phyloP scores from a whole-genome alignment of 345 rosid species.

The Arabidopsis arenosa region DNA sequence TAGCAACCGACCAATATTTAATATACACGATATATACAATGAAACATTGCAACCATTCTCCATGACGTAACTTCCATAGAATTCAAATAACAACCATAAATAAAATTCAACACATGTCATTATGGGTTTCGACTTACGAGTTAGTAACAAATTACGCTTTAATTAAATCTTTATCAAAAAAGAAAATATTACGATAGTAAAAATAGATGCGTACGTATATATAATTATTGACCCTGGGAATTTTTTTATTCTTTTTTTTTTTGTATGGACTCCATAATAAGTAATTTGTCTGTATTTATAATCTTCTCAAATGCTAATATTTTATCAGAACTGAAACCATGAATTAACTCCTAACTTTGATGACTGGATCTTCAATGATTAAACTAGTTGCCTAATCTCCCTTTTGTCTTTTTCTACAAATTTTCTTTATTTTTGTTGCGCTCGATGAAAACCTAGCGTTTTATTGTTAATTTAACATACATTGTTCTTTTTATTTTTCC shows the following conservation, averaged over 20 bases:
- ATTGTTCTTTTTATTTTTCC: not conserved
- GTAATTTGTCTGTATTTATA: not conserved
- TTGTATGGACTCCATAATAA: not conserved
- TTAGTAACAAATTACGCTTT: not conserved
- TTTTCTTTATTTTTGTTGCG: not conserved
- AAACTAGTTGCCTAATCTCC: constrained; percentile 27
- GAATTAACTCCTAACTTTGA: constrained; percentile 15
- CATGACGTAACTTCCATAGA: not conserved
- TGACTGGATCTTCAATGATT: constrained; percentile 21
- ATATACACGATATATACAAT: constrained; percentile 1
- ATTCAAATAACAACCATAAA: not conserved
- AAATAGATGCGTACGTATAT: not conserved
- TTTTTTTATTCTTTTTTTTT: not conserved
- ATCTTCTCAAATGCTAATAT: not conserved
- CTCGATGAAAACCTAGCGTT: constrained; percentile 11
- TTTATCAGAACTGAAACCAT: not conserved
- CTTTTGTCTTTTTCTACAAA: constrained; percentile 15
- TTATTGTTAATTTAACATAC: not conserved
- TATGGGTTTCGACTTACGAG: not conserved
- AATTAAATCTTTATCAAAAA: too few species aligned
- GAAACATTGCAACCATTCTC: constrained; percentile 5
- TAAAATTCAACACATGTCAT: constrained; percentile 1
- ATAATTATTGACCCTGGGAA: not conserved
- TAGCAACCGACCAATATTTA: constrained; percentile 13
- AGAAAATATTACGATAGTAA: not conserved